These are phyloP conservation scores for Termitomyces sp. DNA, from an alignment of 768 basidiomycete genomes.

Conservation along the genomic window DNA sequence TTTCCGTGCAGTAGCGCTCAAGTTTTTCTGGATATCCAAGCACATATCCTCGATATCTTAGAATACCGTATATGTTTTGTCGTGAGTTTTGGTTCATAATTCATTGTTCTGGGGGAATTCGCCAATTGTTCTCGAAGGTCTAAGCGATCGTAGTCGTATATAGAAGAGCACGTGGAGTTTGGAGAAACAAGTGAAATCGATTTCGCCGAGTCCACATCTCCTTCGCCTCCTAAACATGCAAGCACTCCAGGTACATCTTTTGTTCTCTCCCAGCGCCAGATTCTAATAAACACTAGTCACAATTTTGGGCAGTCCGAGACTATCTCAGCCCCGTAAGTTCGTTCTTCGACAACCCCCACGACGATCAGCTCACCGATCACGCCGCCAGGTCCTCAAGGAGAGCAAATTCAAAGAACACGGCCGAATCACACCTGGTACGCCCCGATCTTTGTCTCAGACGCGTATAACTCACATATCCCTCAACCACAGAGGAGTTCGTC, in stretches of 20 bases:
- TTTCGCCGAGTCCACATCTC: conserved; percentile 15
- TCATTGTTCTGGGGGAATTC: not conserved
- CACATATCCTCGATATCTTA: not conserved
- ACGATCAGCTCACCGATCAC: conserved; percentile 27
- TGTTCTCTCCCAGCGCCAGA: not conserved
- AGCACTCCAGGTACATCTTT: conserved; percentile 30
- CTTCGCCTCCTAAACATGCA: conserved; percentile 26
- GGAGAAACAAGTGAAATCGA: conserved; percentile 22
- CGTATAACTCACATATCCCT: conserved; percentile 14
- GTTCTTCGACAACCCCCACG: conserved; percentile 9
- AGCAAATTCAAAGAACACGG: conserved; percentile 99
- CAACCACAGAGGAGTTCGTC: conserved; percentile 83
- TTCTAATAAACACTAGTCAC: conserved; percentile 8
- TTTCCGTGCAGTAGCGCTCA: conserved; percentile 11
- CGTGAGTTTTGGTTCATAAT: not conserved
- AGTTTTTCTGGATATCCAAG: not conserved
- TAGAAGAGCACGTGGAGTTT: conserved; percentile 24
- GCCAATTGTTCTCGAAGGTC: not conserved
- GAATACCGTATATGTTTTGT: not conserved
- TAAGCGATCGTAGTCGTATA: not conserved
- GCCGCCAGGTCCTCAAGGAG: conserved; percentile 82
- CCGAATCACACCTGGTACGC: conserved; percentile 85
- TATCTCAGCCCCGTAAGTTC: conserved; percentile 75
- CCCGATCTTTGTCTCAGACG: conserved; percentile 6
- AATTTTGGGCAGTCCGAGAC: conserved; percentile 58